Conservation (phyloP, 1,284 basidiomycete genomes). For the Leucoagaricus sp. region DNA sequence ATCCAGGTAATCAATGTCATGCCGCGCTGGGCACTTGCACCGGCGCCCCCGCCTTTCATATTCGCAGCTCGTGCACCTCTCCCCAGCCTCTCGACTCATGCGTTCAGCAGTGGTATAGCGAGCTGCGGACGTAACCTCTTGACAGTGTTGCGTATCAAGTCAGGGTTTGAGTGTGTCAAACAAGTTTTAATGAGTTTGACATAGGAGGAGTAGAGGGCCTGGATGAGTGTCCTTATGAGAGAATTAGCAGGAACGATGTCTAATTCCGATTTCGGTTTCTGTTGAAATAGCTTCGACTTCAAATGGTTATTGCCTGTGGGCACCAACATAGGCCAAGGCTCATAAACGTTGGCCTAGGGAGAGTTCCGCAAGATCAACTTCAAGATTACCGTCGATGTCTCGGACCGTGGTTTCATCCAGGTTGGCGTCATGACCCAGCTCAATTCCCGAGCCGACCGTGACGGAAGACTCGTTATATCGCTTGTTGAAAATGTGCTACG, state of each 20-base stretch:
- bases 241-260: constrained; percentile 81
- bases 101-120: constrained; percentile 84
- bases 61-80: constrained; percentile 73
- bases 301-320: constrained; percentile 23
- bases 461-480: constrained; percentile 68
- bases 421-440: constrained; percentile 60
- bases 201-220: constrained; percentile 96
- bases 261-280: constrained; percentile 34
- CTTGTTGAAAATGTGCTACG: constrained; percentile 35
- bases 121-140: constrained; percentile 88
- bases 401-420: constrained; percentile 50
- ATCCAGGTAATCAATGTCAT: constrained; percentile 88
- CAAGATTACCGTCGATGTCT: constrained; percentile 69
- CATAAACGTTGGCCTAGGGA: constrained; percentile 87
- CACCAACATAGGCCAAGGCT: constrained; percentile 56
- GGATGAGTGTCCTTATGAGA: constrained; percentile 91
- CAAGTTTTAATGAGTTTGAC: constrained; percentile 87
- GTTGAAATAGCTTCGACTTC: constrained; percentile 30
- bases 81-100: constrained; percentile 89
- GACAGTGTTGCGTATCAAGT: constrained; percentile 88
- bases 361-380: constrained; percentile 85
- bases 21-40: constrained; percentile 86
- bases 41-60: constrained; percentile 80
- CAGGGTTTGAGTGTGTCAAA: constrained; percentile 80
- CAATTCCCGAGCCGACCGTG: constrained; percentile 63